These are phyloP conservation scores for Sordaria brevicollis DNA, from an alignment of 495 filamentous ascomycete species.

Conservation along the genomic window DNA sequence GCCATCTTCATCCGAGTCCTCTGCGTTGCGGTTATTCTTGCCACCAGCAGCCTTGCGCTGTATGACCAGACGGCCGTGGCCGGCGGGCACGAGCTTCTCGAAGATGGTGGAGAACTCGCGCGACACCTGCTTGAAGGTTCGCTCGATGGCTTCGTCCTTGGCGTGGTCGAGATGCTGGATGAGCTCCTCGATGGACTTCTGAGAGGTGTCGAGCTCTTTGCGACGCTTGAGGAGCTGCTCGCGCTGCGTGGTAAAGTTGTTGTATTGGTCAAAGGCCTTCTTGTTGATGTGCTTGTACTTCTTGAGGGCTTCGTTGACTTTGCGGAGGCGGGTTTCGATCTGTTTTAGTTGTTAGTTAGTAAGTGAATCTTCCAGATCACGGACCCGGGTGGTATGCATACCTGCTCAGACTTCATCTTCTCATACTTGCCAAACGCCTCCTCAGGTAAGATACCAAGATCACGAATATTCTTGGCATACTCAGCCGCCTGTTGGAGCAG, in stretches of 20 bases:
- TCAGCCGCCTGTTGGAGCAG: constrained; percentile 67
- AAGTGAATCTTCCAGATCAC: background rate
- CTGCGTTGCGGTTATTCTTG: constrained; percentile 40
- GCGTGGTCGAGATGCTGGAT: constrained; percentile 86
- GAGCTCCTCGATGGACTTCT: constrained; percentile 78
- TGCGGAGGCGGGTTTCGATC: constrained; percentile 79
- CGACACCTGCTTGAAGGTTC: constrained; percentile 96
- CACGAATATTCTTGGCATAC: constrained; percentile 76
- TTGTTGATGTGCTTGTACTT: constrained; percentile 98
- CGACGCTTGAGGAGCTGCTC: constrained; percentile 72
- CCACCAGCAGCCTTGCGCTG: constrained; percentile 76
- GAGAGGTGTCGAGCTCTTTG: constrained; percentile 72
- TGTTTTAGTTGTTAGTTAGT: constrained; percentile 23
- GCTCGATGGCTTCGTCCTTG: constrained; percentile 93
- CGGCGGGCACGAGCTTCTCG: constrained; percentile 87
- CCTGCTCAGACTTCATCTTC: constrained; percentile 63
- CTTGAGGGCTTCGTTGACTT: constrained; percentile 87
- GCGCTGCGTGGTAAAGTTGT: constrained; percentile 86
- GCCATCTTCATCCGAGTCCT: constrained; percentile 50
- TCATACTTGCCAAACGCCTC: constrained; percentile 90
- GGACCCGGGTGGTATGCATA: constrained; percentile 16
- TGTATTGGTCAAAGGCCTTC: constrained; percentile 98
- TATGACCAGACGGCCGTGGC: constrained; percentile 83
- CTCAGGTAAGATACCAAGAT: constrained; percentile 86
- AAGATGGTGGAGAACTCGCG: constrained; percentile 88